Percentiles rank a stretch among this genome's conserved stretches.
Conservation (phyloP, 345 rosid genomes). For the Acer campestre region DNA sequence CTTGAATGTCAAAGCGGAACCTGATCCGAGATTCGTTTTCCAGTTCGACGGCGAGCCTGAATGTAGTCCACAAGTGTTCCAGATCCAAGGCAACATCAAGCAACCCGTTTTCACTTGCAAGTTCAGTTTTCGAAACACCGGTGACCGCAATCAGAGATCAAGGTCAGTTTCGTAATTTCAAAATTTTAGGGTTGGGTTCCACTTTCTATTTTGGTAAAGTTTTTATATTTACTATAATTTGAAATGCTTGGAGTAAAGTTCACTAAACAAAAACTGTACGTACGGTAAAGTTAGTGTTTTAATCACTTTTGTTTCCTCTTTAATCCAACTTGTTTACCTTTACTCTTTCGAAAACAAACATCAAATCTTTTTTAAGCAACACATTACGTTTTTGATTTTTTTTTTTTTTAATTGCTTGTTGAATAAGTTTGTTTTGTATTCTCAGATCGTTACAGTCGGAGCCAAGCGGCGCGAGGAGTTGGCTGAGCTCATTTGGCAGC, state of each 20-base stretch:
- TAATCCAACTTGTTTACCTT: conserved; percentile 19
- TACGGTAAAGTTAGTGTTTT: conserved; percentile 25
- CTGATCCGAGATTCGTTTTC: conserved; percentile 93
- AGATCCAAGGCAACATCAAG: conserved; percentile 75
- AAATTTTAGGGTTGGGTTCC: background rate
- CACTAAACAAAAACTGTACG: conserved; percentile 20
- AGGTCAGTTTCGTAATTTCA: conserved; percentile 46
- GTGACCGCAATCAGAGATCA: conserved; percentile 68
- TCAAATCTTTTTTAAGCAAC: background rate
- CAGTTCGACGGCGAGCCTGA: conserved; percentile 97
- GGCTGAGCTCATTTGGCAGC: conserved; percentile 87
- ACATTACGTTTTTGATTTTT: background rate
- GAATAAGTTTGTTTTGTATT: background rate
- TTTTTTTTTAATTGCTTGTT: conserved; percentile 16
- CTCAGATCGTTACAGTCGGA: conserved; percentile 65
- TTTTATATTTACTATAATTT: conserved; percentile 7
- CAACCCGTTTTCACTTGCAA: conserved; percentile 97
- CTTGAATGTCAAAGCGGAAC: conserved; percentile 79
- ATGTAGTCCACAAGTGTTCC: conserved; percentile 94
- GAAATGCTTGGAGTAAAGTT: conserved; percentile 18
- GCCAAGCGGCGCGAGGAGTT: conserved; percentile 51
- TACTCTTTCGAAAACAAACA: conserved; percentile 17
- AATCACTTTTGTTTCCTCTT: conserved; percentile 11
- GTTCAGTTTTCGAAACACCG: conserved; percentile 74
- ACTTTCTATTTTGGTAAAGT: background rate